These are phyloP conservation scores for Boletus subluridellus DNA, from an alignment of 1,284 basidiomycete species.

Conservation along the genomic window DNA sequence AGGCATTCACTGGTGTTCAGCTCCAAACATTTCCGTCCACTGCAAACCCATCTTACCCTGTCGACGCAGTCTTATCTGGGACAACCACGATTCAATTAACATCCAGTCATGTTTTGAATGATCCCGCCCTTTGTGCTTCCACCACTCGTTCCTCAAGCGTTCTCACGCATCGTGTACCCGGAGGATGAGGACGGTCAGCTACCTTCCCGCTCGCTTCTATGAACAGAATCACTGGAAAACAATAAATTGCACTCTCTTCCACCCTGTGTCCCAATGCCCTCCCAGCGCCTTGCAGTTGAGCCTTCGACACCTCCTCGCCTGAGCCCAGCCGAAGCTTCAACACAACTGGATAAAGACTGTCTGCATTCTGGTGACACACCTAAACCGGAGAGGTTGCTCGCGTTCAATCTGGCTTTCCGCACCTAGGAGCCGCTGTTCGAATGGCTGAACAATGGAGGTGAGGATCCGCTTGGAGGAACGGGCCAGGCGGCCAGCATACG, in stretches of 20 bases:
- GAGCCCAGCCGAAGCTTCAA: too few relatives aligned
- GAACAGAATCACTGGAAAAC: not conserved
- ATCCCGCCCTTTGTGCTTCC: conserved; percentile 14
- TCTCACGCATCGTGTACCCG: conserved; percentile 19
- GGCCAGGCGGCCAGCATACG: conserved; percentile 17
- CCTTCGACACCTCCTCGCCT: too few relatives aligned
- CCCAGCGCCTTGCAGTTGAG: too few relatives aligned
- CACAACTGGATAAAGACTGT: not conserved
- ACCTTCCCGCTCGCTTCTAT: not conserved
- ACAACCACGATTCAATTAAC: too few relatives aligned
- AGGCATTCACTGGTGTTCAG: too few relatives aligned
- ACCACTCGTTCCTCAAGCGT: conserved; percentile 22
- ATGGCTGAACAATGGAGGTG: conserved; percentile 49
- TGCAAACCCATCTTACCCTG: too few relatives aligned
- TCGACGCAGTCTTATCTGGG: too few relatives aligned
- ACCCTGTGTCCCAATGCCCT: too few relatives aligned
- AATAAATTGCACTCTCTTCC: too few relatives aligned
- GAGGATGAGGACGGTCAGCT: not conserved
- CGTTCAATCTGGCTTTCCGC: conserved; percentile 56
- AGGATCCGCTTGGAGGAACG: conserved; percentile 21
- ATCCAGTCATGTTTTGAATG: not conserved
- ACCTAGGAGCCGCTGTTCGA: conserved; percentile 47
- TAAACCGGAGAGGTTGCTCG: conserved; percentile 30
- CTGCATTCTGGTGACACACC: not conserved
- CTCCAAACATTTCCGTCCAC: too few relatives aligned